Evolutionary conservation across 2,329 filamentous ascomycete species (phyloP), one percentile per base, ranked within the genome.

Genomic region (Fusarium duplospermum): DNA sequence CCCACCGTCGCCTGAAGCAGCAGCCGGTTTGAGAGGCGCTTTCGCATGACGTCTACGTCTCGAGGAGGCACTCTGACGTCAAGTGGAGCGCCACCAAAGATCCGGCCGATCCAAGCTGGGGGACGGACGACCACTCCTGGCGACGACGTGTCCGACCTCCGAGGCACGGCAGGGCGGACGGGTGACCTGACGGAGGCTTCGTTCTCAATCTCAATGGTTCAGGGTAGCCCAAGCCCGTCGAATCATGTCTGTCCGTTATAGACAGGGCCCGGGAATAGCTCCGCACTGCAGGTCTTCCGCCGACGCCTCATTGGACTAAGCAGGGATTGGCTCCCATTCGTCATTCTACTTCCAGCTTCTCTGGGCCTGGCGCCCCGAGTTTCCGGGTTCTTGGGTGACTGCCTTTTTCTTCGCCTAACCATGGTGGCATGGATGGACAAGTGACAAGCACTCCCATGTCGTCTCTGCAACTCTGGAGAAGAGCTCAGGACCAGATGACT

Each of bases 31-130:
- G 64, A 74, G 67, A 67, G 59, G 63, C 36, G 61, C 64, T 64
- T 74, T 72, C 42, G 66, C 73, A 78, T 78, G 77, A 78, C 77
- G 77, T 78, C 70, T 75, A 62, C 67, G 59, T 72, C 69, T 62
- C 63, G 50, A 63, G 45, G 47, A 67, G 61, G 64, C 40, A 20
- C 61, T 35, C 54, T 78, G 77, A 79, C 79, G 79, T 80, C 79
- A 75, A 76, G 74, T 68, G 77, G 71, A 71, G 71, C 66, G 70
- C 75, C 77, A 80, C 78, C 68, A 70, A 40, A 76, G 72, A 78
- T 80, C 73, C 77, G 69, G 69, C 76, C 78, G 75, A 79, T 79
- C 79, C 72, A 75, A 65, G 71, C 71, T 79, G 71, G 77, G 78
- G 74, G 77, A 69, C 69, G 62, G 77, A 69, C 69, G 63, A 69